These are phyloP conservation scores for Capillidium heterosporum DNA, from an alignment of 371 early-diverging fungal genomes.

Conservation along the genomic window DNA sequence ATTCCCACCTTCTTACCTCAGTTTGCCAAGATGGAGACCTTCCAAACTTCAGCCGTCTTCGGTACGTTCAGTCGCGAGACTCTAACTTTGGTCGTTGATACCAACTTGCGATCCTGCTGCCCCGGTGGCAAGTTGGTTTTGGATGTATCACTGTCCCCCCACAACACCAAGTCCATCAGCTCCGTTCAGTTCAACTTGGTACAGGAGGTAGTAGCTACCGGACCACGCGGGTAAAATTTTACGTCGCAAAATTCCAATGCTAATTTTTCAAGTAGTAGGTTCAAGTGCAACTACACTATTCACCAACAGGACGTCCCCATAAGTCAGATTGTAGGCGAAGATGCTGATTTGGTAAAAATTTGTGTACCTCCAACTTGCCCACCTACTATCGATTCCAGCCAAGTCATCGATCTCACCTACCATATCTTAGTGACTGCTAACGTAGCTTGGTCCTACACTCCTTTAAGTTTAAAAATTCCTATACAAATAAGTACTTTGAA, in stretches of 20 bases:
- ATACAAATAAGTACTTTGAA: constrained; percentile 4
- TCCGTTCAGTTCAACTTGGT: neutral
- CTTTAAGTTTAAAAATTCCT: neutral
- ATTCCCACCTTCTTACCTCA: constrained; percentile 3
- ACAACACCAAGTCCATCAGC: neutral
- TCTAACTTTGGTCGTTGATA: neutral
- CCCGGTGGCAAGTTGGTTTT: constrained; percentile 3
- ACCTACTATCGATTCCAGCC: neutral
- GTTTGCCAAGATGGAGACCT: neutral
- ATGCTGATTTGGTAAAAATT: neutral
- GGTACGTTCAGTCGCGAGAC: neutral
- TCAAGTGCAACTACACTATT: neutral
- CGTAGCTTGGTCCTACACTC: constrained; percentile 2
- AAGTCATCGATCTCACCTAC: neutral
- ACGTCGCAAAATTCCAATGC: neutral
- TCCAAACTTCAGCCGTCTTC: neutral
- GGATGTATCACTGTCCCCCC: constrained; percentile 1
- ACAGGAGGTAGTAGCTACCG: neutral
- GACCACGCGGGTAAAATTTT: neutral
- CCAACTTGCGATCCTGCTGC: neutral
- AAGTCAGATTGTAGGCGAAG: neutral
- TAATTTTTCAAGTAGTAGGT: neutral
- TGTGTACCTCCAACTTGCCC: constrained; percentile 1
- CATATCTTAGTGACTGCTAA: neutral
- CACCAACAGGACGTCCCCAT: neutral